Conservation (phyloP, 345 rosid species). For the Citrus cavaleriei region DNA sequence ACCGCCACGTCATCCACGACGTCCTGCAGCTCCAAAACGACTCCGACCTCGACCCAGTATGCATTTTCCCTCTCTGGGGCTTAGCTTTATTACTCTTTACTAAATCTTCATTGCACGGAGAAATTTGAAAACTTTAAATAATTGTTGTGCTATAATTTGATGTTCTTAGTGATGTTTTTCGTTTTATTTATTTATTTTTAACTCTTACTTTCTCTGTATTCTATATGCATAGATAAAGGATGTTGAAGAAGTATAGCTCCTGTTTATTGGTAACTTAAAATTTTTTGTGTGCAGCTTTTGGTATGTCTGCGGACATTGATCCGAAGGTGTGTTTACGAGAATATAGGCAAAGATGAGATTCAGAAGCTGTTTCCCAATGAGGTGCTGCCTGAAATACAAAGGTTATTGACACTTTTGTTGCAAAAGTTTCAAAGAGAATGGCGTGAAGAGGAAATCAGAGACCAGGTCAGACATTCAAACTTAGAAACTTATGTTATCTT, state of each 20-base stretch:
- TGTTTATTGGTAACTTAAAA: neutral
- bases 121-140: neutral
- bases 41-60: conserved; percentile 64
- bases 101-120: neutral
- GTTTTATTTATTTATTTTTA: too few relatives aligned
- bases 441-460: conserved; percentile 46
- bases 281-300: conserved; percentile 39
- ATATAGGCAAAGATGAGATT: conserved; percentile 47
- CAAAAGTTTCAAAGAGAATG: conserved; percentile 64
- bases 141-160: neutral
- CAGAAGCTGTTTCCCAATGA: conserved; percentile 51
- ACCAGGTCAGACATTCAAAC: conserved; percentile 34
- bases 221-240: neutral
- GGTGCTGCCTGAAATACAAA: conserved; percentile 60
- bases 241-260: neutral
- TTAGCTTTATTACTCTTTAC: neutral
- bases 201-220: neutral
- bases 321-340: conserved; percentile 47
- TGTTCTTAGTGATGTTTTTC: neutral
- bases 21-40: conserved; percentile 58
- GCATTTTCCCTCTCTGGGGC: neutral
- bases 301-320: conserved; percentile 62
- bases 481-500: neutral
- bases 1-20: conserved; percentile 43
- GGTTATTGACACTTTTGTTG: conserved; percentile 48